Percentiles rank a stretch among this genome's conserved stretches.
Evolutionary conservation across 176 grass and related monocot genomes (phyloP).

Genomic region (Aegilops tauschii): DNA sequence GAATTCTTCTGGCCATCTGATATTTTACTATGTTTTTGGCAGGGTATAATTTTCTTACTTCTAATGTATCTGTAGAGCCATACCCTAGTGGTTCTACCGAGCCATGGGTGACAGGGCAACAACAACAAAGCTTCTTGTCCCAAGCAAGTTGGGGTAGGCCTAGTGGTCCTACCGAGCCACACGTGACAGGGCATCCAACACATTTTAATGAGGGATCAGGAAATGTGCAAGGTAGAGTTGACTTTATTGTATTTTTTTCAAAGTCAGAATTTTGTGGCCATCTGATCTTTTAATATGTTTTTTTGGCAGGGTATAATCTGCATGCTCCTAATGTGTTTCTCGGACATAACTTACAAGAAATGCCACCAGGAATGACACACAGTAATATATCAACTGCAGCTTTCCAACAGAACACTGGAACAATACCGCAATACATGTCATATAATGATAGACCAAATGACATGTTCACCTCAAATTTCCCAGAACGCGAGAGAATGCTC

Average conservation of each 20-base stretch:
- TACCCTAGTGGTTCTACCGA: slow-evolving; percentile 25
- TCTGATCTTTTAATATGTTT: slow-evolving; percentile 3
- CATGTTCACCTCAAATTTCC: slow-evolving; percentile 48
- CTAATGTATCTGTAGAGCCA: slow-evolving; percentile 12
- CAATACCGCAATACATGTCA: slow-evolving; percentile 26
- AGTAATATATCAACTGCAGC: slow-evolving; percentile 7
- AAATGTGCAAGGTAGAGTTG: slow-evolving; percentile 50
- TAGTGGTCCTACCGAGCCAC: neutral
- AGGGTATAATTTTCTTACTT: slow-evolving; percentile 31
- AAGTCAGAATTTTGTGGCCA: neutral
- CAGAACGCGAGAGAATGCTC: slow-evolving; percentile 58
- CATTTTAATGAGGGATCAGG: slow-evolving; percentile 30
- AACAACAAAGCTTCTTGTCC: neutral
- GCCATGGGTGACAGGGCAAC: slow-evolving; percentile 20
- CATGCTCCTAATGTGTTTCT: slow-evolving; percentile 29
- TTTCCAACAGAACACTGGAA: neutral
- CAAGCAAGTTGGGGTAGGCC: neutral
- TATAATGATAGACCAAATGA: slow-evolving; percentile 41
- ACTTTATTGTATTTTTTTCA: slow-evolving; percentile 2
- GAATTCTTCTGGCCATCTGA: slow-evolving; percentile 8
- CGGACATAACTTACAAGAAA: neutral
- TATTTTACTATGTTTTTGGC: slow-evolving; percentile 1
- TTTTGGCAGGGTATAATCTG: slow-evolving; percentile 35
- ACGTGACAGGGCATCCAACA: slow-evolving; percentile 7
- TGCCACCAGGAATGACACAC: neutral